Conservation (phyloP, 305 asterid genomes). For the Euphrasia arctica region DNA sequence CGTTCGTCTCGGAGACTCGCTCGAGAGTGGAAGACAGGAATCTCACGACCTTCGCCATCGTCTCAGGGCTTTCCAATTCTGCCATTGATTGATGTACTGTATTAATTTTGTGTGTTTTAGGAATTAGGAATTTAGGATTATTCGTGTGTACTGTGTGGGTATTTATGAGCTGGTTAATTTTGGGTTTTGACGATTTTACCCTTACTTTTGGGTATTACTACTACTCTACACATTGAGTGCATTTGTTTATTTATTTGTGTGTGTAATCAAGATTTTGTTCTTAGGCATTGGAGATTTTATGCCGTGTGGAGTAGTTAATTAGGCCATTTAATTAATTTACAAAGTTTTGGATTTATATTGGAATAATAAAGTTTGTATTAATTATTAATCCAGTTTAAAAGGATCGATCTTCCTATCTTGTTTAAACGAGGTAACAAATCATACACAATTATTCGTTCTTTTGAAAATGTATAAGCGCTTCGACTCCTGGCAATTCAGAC, state of each 20-base stretch:
- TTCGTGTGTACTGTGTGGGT: constrained; percentile 1
- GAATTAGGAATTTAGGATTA: too few species aligned
- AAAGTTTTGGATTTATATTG: neutral
- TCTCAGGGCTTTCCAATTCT: constrained; percentile 33
- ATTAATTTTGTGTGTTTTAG: neutral
- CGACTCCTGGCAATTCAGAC: too few species aligned
- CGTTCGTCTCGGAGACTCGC: constrained; percentile 45
- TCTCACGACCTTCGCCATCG: constrained; percentile 36
- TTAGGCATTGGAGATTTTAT: too few species aligned
- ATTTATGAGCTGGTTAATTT: constrained; percentile 34
- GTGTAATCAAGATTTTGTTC: neutral
- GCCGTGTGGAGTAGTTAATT: too few species aligned
- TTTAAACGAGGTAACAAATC: constrained; percentile 24
- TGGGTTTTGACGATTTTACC: too few species aligned
- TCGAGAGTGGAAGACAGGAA: constrained; percentile 40
- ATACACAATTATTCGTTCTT: neutral
- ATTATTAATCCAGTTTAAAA: constrained; percentile 14
- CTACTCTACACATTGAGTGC: too few species aligned
- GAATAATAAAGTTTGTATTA: constrained; percentile 8
- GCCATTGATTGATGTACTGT: constrained; percentile 32
- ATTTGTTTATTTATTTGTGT: too few species aligned
- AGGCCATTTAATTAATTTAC: neutral
- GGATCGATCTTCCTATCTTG: constrained; percentile 7
- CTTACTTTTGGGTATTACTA: too few species aligned
- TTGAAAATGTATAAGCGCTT: too few species aligned